Conservation (phyloP, 768 basidiomycete species). For the Cubamyces lactineus region DNA sequence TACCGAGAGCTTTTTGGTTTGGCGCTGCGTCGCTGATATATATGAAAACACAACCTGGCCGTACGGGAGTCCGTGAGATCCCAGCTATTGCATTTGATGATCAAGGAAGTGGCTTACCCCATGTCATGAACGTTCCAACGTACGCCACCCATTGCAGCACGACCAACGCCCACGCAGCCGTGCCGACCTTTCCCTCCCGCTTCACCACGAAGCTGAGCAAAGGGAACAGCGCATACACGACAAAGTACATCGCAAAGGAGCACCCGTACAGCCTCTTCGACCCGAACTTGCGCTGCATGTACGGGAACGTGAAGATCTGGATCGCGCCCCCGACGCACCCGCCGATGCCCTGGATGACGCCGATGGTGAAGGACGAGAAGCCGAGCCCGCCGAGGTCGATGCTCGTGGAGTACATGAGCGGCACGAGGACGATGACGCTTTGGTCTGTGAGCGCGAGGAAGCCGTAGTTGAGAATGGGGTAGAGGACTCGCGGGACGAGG, state of each 20-base stretch:
- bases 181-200: slow-evolving; percentile 26
- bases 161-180: slow-evolving; percentile 35
- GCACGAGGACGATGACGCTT: slow-evolving; percentile 38
- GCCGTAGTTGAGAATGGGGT: slow-evolving; percentile 43
- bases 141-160: slow-evolving; percentile 31
- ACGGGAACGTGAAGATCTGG: slow-evolving; percentile 40
- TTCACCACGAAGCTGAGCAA: slow-evolving; percentile 33
- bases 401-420: slow-evolving; percentile 44
- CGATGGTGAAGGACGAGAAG: slow-evolving; percentile 41
- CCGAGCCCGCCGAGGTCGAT: slow-evolving; percentile 43
- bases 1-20: slow-evolving; percentile 43
- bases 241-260: slow-evolving; percentile 34
- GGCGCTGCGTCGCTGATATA: slow-evolving; percentile 35
- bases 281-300: slow-evolving; percentile 36
- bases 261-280: slow-evolving; percentile 36
- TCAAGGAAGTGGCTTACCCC: slow-evolving; percentile 27
- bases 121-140: slow-evolving; percentile 36
- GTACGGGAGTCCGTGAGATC: not conserved
- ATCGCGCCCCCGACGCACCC: slow-evolving; percentile 38
- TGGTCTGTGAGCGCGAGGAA: slow-evolving; percentile 43
- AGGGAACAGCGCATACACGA: slow-evolving; percentile 39
- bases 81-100: too few relatives aligned
- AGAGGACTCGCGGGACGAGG: slow-evolving; percentile 33
- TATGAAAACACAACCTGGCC: slow-evolving; percentile 33
- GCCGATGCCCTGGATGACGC: slow-evolving; percentile 39